Evolutionary conservation across 805 yeast species (phyloP), one percentile per base, ranked within the genome.

Genomic region (Tetrapisispora fleetii): DNA sequence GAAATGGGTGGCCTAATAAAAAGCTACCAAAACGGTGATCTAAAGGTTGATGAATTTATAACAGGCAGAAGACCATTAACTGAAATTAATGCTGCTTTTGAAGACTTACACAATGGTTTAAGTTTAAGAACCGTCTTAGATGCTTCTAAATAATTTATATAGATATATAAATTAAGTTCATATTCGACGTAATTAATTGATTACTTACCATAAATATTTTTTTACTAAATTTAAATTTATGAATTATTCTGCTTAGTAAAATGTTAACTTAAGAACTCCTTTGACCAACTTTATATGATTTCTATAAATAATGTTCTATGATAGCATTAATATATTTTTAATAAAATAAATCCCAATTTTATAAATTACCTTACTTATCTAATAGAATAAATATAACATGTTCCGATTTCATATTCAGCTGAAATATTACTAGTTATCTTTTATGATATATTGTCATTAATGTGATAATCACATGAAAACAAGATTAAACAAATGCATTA

Each of bases 1-100:
- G 96, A 93, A 74, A 78, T 93, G 74, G 97, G 95, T 45, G 87
- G 81, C 19, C 76, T 90, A 50, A 95, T 93, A 50, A 83, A 87
- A 50, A 90, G 85, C 67, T 91, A 91, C 70, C 69, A 85, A 74
- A 69, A 71, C 40, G 96, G 96, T 57, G 75, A 73, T 56, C 74
- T 91, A 64, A 86, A 83, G 75, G 95, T 91, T 54, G 96, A 89
- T 63, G 96, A 93, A 67, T 93, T 88, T 70, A 85, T 93, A 62
- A 93, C 99, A 30, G 95, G 89, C 74, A 81, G 86, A 70, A 91
- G 81, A 65, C 71, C 79, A 37, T 79, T 93, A 65, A 77, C 73
- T 30, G 77, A 83, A 48, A 89, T 93, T 68, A 90, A 90, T 75
- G 65, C 75, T 50, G 98, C 97, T 21, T 90, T 93, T 67, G 91